Evolutionary conservation across 2,329 filamentous ascomycete species (phyloP), one percentile per base, ranked within the genome.

Genomic region (Hymenoscyphus scutula): DNA sequence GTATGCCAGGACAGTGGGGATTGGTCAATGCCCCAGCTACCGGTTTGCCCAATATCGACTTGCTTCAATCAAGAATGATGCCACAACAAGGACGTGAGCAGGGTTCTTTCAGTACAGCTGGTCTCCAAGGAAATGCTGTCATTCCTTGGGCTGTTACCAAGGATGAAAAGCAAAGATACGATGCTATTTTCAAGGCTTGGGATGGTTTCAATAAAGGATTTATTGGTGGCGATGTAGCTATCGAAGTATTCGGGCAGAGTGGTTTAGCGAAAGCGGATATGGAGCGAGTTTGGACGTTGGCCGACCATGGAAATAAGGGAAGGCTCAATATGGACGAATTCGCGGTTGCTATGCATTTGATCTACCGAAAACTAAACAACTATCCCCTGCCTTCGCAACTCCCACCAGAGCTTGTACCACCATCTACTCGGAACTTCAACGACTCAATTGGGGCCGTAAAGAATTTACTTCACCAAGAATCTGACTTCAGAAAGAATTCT

Each of bases 81-180:
- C 95, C 95, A 25, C 94, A 99, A 74, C 87, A 91, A 69, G 95
- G 95, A 53, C 89, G 95, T 38, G 95, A 98, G 76, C 84, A 87
- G 65, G 90, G 89, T 29, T 83, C 81, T 19, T 98, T 90, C 71
- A 96, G 91, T 7, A 94, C 93, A 1, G 86, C 89, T 63, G 94
- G 94, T 5, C 82, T 99, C 10, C 88, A 92, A 66, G 95, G 95
- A 59, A 98, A 96, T 77, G 95, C 95, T 0, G 94, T 92, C 7
- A 94, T 99, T 72, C 95, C 95, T 0, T 99, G 95, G 95, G 93
- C 95, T 17, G 95, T 99, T 64, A 99, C 95, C 4, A 99, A 99
- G 76, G 93, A 97, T 67, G 95, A 99, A 77, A 99, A 99, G 82
- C 94, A 90, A 65, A 89, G 96, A 66, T 99, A 99, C 70, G 95